These are phyloP conservation scores for Exophiala xenobiotica DNA, from an alignment of 2,329 filamentous ascomycete genomes.

Conservation along the genomic window DNA sequence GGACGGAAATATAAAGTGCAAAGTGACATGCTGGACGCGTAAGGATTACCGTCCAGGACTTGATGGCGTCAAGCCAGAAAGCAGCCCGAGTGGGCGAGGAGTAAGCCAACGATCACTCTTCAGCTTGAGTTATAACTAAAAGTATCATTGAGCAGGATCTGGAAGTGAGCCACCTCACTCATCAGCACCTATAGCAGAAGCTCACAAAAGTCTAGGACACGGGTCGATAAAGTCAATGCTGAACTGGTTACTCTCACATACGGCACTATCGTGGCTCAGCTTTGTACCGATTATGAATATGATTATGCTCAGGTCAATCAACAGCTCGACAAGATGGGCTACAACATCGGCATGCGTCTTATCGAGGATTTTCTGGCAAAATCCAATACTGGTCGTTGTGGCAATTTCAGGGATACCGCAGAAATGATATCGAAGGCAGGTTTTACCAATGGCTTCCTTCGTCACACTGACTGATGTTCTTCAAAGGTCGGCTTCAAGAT, in stretches of 20 bases:
- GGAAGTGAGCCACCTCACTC: slow-evolving; percentile 69
- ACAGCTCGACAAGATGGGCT: slow-evolving; percentile 98
- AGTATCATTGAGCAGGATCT: slow-evolving; percentile 62
- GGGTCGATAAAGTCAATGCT: slow-evolving; percentile 96
- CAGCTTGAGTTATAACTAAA: too few relatives aligned
- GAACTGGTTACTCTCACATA: slow-evolving; percentile 97
- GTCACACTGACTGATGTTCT: neutral
- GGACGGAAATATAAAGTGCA: too few relatives aligned
- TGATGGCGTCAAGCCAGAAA: slow-evolving; percentile 50
- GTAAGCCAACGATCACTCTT: slow-evolving; percentile 59
- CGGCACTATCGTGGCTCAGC: slow-evolving; percentile 91
- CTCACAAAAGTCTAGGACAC: slow-evolving; percentile 60
- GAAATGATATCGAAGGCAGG: slow-evolving; percentile 90
- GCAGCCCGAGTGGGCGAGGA: slow-evolving; percentile 71
- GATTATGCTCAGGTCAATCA: slow-evolving; percentile 96
- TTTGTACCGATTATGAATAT: slow-evolving; percentile 93
- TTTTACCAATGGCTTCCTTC: neutral
- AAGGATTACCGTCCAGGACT: neutral
- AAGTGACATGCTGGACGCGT: too few relatives aligned
- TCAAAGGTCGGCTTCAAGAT: slow-evolving; percentile 94
- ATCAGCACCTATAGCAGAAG: neutral
- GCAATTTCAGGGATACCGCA: slow-evolving; percentile 91
- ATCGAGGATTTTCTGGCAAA: slow-evolving; percentile 98
- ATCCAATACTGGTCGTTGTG: slow-evolving; percentile 82
- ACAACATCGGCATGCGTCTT: slow-evolving; percentile 92